Conservation (phyloP, 345 rosid species). For the Eucalyptus guilfoylei region DNA sequence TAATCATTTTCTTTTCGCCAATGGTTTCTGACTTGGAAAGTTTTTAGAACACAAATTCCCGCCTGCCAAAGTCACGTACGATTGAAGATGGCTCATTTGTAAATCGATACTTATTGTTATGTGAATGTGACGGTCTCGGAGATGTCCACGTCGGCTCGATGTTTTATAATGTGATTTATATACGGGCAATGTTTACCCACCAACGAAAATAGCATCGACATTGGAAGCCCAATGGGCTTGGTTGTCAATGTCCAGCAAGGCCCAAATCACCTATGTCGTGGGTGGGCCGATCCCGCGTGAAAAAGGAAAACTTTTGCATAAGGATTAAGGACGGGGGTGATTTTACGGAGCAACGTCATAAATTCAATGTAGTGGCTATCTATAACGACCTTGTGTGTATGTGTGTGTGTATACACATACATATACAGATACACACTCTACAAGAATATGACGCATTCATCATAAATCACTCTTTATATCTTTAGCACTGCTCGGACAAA, state of each 20-base stretch:
- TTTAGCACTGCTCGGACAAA: not conserved
- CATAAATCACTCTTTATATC: not conserved
- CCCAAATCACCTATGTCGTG: not conserved
- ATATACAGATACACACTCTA: not conserved
- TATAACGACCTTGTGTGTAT: not conserved
- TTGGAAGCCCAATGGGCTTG: not conserved
- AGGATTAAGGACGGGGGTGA: not conserved
- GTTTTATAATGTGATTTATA: not conserved
- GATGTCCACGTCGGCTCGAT: not conserved
- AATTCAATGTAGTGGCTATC: not conserved
- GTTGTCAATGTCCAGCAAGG: not conserved
- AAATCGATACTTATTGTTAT: not conserved
- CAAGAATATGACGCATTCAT: not conserved
- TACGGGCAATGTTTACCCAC: not conserved
- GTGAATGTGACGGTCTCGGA: not conserved
- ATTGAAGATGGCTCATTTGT: not conserved
- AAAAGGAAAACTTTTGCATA: not conserved
- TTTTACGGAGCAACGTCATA: not conserved
- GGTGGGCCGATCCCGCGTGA: not conserved
- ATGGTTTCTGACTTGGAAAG: not conserved
- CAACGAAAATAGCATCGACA: not conserved
- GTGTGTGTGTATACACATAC: no score
- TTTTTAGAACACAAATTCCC: not conserved
- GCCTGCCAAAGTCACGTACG: not conserved
- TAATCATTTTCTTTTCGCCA: not conserved